Evolutionary conservation across 2,329 filamentous ascomycete species (phyloP).

Genomic region (Aspergillus neoniger): DNA sequence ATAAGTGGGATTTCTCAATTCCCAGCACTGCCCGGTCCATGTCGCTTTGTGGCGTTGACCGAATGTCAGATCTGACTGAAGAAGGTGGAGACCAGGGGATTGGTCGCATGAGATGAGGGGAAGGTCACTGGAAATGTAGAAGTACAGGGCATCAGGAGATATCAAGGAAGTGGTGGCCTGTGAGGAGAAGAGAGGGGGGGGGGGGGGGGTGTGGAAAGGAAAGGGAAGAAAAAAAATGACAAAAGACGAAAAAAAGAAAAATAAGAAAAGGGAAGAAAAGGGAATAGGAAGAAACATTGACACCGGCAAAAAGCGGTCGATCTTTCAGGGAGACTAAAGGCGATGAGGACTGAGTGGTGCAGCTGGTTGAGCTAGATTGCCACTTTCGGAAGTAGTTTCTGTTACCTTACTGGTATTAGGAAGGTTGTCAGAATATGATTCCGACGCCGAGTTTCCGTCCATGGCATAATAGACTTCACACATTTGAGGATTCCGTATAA

Average conservation of each 20-base stretch:
- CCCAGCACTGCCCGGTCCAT: neutral
- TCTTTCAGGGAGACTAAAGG: neutral
- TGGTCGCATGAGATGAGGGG: neutral
- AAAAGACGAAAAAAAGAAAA: no score
- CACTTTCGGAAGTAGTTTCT: neutral
- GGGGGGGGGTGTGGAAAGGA: no score
- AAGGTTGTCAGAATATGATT: neutral
- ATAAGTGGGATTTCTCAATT: neutral
- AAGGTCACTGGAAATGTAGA: neutral
- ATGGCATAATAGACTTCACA: neutral
- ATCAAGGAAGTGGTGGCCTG: neutral
- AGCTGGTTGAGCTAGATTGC: neutral
- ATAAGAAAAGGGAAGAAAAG: no score
- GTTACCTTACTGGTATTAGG: neutral
- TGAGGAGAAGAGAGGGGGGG: no score
- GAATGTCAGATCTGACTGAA: constrained; percentile 7
- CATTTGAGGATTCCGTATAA: neutral
- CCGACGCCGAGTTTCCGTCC: neutral
- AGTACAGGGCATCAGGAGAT: neutral
- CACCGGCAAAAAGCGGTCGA: neutral
- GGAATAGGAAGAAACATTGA: neutral
- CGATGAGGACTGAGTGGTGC: neutral
- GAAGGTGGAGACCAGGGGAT: constrained; percentile 4
- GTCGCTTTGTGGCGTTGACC: constrained; percentile 1
- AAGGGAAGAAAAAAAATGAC: no score